Evolutionary conservation across 768 basidiomycete species (phyloP).

Genomic region (Trametes coccinea): DNA sequence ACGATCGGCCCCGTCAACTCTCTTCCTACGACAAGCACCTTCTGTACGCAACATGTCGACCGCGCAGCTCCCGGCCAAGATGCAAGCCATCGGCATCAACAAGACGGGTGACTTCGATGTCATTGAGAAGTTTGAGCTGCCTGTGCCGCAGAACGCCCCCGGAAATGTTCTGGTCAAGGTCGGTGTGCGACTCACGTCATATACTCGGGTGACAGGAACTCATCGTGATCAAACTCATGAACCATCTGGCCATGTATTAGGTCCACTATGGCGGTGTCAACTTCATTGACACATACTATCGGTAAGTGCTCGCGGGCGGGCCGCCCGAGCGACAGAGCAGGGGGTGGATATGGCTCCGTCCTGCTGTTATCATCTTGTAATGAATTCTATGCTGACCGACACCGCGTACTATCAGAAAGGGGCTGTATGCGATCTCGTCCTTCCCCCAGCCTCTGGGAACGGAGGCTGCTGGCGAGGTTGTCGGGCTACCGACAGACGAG

Average conservation of each 20-base stretch:
- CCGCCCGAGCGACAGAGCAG: no score
- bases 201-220: no score
- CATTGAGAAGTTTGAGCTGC: conserved; percentile 61
- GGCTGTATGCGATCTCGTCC: conserved; percentile 57
- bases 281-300: conserved; percentile 82
- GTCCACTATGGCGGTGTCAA: conserved; percentile 81
- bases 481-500: conserved; percentile 69
- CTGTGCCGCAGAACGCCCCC: conserved; percentile 63
- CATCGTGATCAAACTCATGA: neutral
- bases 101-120: conserved; percentile 80
- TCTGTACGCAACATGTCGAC: neutral
- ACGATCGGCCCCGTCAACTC: no score
- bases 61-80: conserved; percentile 24
- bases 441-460: conserved; percentile 73
- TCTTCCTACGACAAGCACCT: no score
- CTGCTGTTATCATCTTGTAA: no score
- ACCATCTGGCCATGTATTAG: conserved; percentile 36
- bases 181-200: neutral
- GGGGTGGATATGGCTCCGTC: neutral
- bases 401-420: conserved; percentile 41
- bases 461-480: conserved; percentile 77
- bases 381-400: no score
- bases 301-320: conserved; percentile 43
- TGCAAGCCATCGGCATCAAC: conserved; percentile 70
- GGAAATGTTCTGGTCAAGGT: conserved; percentile 60